A percentile compares a stretch with the other conserved stretches of the same genome.
phyloP scores from a whole-genome alignment of 257 asterid genomes.

The Rubia yunnanensis region DNA sequence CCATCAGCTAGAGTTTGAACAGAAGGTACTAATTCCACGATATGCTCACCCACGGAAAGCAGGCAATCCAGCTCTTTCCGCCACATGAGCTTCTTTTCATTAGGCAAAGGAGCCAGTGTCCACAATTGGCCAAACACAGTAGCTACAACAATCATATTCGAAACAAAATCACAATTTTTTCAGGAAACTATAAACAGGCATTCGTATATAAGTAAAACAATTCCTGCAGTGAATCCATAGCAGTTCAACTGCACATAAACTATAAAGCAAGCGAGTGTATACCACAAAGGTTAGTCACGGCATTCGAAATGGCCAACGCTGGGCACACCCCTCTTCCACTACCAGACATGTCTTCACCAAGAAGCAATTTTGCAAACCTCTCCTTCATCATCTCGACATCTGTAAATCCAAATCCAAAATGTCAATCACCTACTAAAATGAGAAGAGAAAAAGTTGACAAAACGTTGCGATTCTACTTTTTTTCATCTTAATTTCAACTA shows the following conservation, averaged over 20 bases:
- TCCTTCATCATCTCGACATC: conserved; percentile 89
- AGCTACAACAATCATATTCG: conserved; percentile 31
- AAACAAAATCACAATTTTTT: background rate
- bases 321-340: conserved; percentile 84
- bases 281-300: conserved; percentile 83
- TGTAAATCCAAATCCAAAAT: conserved; percentile 15
- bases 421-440: background rate
- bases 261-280: conserved; percentile 5
- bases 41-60: conserved; percentile 59
- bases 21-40: conserved; percentile 67
- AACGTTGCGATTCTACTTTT: background rate
- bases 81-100: conserved; percentile 73
- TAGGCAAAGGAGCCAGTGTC: conserved; percentile 77
- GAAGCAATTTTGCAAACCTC: conserved; percentile 62
- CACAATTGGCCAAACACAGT: conserved; percentile 84
- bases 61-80: conserved; percentile 76
- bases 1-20: conserved; percentile 81
- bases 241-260: background rate
- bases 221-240: background rate
- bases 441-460: background rate
- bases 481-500: background rate
- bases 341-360: conserved; percentile 96
- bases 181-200: background rate
- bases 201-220: no score
- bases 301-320: conserved; percentile 75